Conservation (phyloP, 1,284 basidiomycete genomes). For the Ceratobasidium theobromae region DNA sequence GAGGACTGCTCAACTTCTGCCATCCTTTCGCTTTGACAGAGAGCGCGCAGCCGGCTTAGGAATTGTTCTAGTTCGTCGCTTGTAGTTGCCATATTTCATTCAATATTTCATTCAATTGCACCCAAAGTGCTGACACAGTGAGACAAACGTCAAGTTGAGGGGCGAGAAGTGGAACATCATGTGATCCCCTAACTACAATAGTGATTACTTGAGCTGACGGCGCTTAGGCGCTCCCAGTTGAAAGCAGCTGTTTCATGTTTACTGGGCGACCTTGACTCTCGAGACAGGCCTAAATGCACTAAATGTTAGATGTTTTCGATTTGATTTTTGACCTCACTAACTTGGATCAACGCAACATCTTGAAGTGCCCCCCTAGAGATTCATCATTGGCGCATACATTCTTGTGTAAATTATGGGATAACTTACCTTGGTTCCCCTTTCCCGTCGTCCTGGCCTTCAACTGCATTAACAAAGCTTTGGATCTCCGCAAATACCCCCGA, state of each 20-base stretch:
- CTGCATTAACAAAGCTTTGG: slow-evolving; percentile 58
- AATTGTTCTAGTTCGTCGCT: slow-evolving; percentile 5
- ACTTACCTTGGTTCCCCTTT: slow-evolving; percentile 51
- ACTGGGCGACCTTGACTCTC: slow-evolving; percentile 64
- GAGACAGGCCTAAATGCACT: slow-evolving; percentile 58
- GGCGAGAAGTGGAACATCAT: neutral
- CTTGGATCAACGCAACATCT: slow-evolving; percentile 68
- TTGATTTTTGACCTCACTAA: neutral
- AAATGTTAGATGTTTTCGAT: neutral
- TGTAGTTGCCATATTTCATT: neutral
- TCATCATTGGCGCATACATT: slow-evolving; percentile 38
- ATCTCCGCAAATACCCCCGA: slow-evolving; percentile 64
- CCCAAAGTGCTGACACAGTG: neutral
- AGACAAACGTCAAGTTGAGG: neutral
- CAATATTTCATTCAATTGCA: neutral
- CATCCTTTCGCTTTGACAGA: slow-evolving; percentile 72
- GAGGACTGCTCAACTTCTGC: slow-evolving; percentile 83
- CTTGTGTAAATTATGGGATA: neutral
- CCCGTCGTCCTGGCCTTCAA: slow-evolving; percentile 49
- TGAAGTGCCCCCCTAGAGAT: slow-evolving; percentile 52
- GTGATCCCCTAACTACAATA: neutral
- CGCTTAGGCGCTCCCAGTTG: neutral
- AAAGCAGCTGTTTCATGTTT: slow-evolving; percentile 52
- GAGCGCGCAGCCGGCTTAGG: slow-evolving; percentile 35
- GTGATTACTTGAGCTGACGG: neutral